Base-by-base conservation (phyloP, 2,329 filamentous ascomycete species). In the Lachnellula arida region DNA sequence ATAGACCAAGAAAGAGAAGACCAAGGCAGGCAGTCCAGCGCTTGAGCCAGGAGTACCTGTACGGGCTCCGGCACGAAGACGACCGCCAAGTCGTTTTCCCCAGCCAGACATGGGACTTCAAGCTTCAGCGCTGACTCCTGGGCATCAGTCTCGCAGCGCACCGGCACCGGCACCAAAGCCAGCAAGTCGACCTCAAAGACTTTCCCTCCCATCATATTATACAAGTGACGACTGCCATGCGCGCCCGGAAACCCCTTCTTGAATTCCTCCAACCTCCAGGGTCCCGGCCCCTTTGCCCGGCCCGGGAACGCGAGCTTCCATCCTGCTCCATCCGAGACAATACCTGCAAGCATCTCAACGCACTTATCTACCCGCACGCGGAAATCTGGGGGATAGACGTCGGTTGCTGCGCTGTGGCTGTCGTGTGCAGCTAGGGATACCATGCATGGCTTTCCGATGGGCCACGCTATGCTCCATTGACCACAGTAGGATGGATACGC, bases 391-490 rank as follows among this genome's bases (percentile, higher is more conserved):
- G 65, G 64, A 53, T 65, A 64, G 2, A 61, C 57, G 14, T 67
- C 63, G 15, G 44, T 59, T 6, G 51, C 47, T 6, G 49, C 32
- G 15, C 23, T 53, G 40, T 63, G 60, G 15, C 55, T 58, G 37
- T 66, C 65, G 25, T 63, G 64, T 23, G 50, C 15, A 14, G 52
- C 32, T 17, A 61, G 46, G 7, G 35, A 37, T 2, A 61, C 47
- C 0, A 58, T 47, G 39, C 51, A 55, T 17, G 52, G 52, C 51
- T 63, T 60, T 32, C 68, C 68, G 34, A 71, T 68, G 19, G 69
- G 68, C 70, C 69, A 72, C 12, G 67, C 63, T 23, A 71, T 66
- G 49, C 66, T 66, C 66, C 66, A 72, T 44, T 67, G 65, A 15
- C 70, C 70, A 43, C 62, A 62, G 57, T 71, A 72, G 35, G 66